These are phyloP conservation scores for Penicillium brevicompactum DNA, from an alignment of 2,329 filamentous ascomycete genomes.

Conservation along the genomic window DNA sequence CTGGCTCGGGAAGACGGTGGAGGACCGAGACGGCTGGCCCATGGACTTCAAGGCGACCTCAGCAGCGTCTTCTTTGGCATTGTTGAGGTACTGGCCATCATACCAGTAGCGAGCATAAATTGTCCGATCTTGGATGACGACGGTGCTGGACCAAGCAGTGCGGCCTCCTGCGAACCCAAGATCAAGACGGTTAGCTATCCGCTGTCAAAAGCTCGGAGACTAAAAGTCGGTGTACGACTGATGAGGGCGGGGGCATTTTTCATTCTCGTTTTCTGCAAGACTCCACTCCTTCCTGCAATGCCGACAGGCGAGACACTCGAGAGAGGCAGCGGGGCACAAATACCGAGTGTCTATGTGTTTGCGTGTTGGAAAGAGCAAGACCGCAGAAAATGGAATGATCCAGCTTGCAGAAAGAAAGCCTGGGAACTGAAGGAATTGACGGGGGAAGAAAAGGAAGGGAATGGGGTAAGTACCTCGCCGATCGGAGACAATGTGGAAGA, in stretches of 20 bases:
- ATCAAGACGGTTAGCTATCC: constrained; percentile 27
- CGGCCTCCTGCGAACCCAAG: constrained; percentile 66
- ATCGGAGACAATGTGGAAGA: constrained; percentile 74
- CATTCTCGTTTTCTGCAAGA: constrained; percentile 16
- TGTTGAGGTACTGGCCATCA: constrained; percentile 83
- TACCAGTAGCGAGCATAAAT: constrained; percentile 86
- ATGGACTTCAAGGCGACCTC: constrained; percentile 64
- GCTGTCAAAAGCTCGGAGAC: constrained; percentile 20
- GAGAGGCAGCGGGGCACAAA: constrained; percentile 12
- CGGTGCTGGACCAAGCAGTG: constrained; percentile 85
- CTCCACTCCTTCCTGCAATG: constrained; percentile 30
- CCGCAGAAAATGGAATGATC: constrained; percentile 37
- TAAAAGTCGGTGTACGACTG: constrained; percentile 37
- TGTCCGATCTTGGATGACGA: constrained; percentile 67
- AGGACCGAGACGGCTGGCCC: constrained; percentile 27
- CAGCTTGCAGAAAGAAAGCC: constrained; percentile 25
- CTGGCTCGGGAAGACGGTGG: constrained; percentile 29
- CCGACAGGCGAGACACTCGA: constrained; percentile 18
- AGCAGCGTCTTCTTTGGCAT: constrained; percentile 88
- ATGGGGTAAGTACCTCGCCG: constrained; percentile 61
- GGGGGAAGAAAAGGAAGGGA: constrained; percentile 14
- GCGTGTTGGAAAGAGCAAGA: neutral
- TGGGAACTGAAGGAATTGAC: constrained; percentile 25
- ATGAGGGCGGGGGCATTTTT: constrained; percentile 6
- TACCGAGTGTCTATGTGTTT: neutral